phyloP scores from a whole-genome alignment of 1,139 yeast genomes.

The Candida freyschussii region DNA sequence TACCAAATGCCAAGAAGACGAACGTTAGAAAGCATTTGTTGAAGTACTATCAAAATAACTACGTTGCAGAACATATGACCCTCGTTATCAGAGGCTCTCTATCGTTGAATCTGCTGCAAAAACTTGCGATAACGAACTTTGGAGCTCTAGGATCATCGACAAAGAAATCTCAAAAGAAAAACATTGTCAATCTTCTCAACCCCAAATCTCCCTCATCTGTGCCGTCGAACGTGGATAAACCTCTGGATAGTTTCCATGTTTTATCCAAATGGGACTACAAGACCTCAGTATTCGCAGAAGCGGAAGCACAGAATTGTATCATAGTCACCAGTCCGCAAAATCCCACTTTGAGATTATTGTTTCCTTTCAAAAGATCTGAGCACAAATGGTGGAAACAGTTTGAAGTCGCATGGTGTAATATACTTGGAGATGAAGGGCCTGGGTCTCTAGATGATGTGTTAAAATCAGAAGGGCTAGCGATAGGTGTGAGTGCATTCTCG shows the following conservation, averaged over 20 bases:
- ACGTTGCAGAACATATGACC: slow-evolving; percentile 53
- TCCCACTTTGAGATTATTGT: slow-evolving; percentile 34
- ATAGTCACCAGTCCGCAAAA: slow-evolving; percentile 28
- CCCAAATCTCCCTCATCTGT: slow-evolving; percentile 1
- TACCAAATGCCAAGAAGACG: slow-evolving; percentile 40
- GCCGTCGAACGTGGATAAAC: not conserved
- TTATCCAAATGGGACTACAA: slow-evolving; percentile 17
- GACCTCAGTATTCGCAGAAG: slow-evolving; percentile 21
- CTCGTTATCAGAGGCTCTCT: slow-evolving; percentile 61
- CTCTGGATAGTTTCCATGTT: slow-evolving; percentile 14
- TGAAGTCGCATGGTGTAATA: slow-evolving; percentile 45
- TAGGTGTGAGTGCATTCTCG: slow-evolving; percentile 35
- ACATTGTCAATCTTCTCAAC: slow-evolving; percentile 5
- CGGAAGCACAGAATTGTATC: slow-evolving; percentile 22
- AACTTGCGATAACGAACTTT: slow-evolving; percentile 42
- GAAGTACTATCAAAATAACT: slow-evolving; percentile 45
- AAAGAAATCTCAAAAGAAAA: slow-evolving; percentile 8
- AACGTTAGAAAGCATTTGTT: slow-evolving; percentile 52
- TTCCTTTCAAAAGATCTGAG: slow-evolving; percentile 30
- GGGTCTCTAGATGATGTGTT: slow-evolving; percentile 41
- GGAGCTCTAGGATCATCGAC: slow-evolving; percentile 24
- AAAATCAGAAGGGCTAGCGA: slow-evolving; percentile 29
- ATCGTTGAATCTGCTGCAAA: slow-evolving; percentile 51
- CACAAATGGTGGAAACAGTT: slow-evolving; percentile 21
- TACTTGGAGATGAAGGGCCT: slow-evolving; percentile 57